Conservation (phyloP, 2,329 filamentous ascomycete genomes). For the Sclerotiophoma versabilis region DNA sequence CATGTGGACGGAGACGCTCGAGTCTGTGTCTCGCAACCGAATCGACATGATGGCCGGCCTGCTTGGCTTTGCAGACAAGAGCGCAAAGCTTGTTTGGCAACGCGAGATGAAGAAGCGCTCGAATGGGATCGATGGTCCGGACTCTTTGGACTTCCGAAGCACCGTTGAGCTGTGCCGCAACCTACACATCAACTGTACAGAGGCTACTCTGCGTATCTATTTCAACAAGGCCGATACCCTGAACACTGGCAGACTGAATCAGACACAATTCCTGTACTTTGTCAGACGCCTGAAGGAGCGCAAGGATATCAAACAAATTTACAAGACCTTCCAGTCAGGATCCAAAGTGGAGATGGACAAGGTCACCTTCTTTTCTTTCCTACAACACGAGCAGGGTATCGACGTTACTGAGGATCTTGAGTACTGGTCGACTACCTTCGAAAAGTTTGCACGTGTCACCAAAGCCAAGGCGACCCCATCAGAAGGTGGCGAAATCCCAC, state of each 20-base stretch:
- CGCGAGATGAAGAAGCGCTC: slow-evolving; percentile 77
- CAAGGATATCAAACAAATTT: slow-evolving; percentile 79
- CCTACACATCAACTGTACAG: slow-evolving; percentile 89
- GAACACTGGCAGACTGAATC: slow-evolving; percentile 72
- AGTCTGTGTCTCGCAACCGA: slow-evolving; percentile 83
- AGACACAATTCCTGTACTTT: slow-evolving; percentile 82
- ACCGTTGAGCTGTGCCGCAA: slow-evolving; percentile 86
- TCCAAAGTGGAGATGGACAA: slow-evolving; percentile 70
- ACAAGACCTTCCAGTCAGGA: slow-evolving; percentile 64
- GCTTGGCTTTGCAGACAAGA: slow-evolving; percentile 76
- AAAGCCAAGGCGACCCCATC: slow-evolving; percentile 52
- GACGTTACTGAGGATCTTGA: slow-evolving; percentile 71
- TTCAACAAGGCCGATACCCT: slow-evolving; percentile 77
- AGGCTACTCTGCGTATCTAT: slow-evolving; percentile 73
- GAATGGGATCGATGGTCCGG: slow-evolving; percentile 63
- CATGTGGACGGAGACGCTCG: slow-evolving; percentile 83
- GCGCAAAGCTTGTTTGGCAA: slow-evolving; percentile 84
- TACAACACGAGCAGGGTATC: slow-evolving; percentile 76
- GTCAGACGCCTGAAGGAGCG: slow-evolving; percentile 83
- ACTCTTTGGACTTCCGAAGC: slow-evolving; percentile 77
- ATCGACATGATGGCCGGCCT: slow-evolving; percentile 90
- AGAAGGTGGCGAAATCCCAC: slow-evolving; percentile 44
- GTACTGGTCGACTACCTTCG: slow-evolving; percentile 76
- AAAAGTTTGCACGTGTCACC: slow-evolving; percentile 63
- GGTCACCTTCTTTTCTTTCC: slow-evolving; percentile 77